Evolutionary conservation across 768 basidiomycete species (phyloP).

Genomic region (Suillus brevipes): DNA sequence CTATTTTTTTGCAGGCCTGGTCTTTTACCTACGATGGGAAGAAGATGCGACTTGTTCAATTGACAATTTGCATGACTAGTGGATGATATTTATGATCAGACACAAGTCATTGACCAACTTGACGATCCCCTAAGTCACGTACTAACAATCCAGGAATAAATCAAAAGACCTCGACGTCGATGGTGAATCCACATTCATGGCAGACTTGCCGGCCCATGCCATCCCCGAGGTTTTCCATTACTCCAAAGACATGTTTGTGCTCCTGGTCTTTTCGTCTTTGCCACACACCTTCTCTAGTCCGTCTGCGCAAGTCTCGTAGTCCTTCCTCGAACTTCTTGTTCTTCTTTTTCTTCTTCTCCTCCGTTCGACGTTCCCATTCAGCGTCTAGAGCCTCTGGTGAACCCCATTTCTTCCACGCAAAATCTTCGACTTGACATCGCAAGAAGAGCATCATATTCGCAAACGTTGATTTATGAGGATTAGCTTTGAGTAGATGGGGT

Average conservation of each 20-base stretch:
- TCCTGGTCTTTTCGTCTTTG: slow-evolving; percentile 84
- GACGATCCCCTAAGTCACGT: neutral
- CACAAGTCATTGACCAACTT: neutral
- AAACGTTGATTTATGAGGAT: slow-evolving; percentile 93
- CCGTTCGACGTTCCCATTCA: slow-evolving; percentile 78
- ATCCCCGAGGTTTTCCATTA: slow-evolving; percentile 50
- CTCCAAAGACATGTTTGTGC: slow-evolving; percentile 83
- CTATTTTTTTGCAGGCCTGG: neutral
- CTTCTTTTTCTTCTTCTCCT: slow-evolving; percentile 86
- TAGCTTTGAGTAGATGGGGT: slow-evolving; percentile 91
- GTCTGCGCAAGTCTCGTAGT: slow-evolving; percentile 76
- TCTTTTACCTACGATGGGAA: neutral
- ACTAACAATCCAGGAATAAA: neutral
- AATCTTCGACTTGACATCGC: slow-evolving; percentile 91
- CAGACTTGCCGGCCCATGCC: slow-evolving; percentile 74
- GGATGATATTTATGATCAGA: neutral
- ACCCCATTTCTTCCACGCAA: slow-evolving; percentile 98
- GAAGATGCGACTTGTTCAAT: neutral
- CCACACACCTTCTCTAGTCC: slow-evolving; percentile 89
- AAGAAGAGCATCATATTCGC: slow-evolving; percentile 99
- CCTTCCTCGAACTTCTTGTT: slow-evolving; percentile 95
- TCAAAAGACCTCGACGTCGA: slow-evolving; percentile 84
- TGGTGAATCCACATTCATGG: slow-evolving; percentile 85
- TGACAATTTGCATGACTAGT: neutral
- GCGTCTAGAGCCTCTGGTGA: slow-evolving; percentile 86